Conservation (phyloP, 1,284 basidiomycete genomes). For the Marasmius sp. region DNA sequence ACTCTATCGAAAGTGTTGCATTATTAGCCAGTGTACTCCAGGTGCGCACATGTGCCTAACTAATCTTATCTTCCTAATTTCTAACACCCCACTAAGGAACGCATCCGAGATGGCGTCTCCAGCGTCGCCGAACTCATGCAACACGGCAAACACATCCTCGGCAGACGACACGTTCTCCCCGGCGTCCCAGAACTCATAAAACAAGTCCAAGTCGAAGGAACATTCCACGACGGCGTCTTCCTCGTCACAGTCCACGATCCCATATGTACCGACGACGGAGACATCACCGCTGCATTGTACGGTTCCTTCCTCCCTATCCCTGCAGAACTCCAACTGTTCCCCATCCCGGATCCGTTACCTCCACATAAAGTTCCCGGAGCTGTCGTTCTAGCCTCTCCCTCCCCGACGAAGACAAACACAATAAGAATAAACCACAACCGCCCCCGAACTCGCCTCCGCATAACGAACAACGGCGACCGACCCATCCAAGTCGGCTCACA, state of each 20-base stretch:
- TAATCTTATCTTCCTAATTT: too few relatives aligned
- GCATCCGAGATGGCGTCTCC: slow-evolving; percentile 91
- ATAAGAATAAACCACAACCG: slow-evolving; percentile 80
- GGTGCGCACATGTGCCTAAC: slow-evolving; percentile 41
- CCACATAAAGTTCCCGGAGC: slow-evolving; percentile 71
- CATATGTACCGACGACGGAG: slow-evolving; percentile 80
- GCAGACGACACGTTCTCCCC: slow-evolving; percentile 88
- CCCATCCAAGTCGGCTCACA: slow-evolving; percentile 96
- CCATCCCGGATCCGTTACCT: slow-evolving; percentile 47
- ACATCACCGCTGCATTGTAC: slow-evolving; percentile 83
- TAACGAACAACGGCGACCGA: slow-evolving; percentile 92
- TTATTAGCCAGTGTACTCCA: slow-evolving; percentile 92
- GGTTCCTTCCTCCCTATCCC: slow-evolving; percentile 92
- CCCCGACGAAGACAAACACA: slow-evolving; percentile 54
- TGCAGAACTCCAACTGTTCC: slow-evolving; percentile 62
- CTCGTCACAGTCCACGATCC: slow-evolving; percentile 95
- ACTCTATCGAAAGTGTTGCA: slow-evolving; percentile 86
- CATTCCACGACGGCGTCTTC: slow-evolving; percentile 87
- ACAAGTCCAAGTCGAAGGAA: slow-evolving; percentile 92
- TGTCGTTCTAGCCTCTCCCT: slow-evolving; percentile 59
- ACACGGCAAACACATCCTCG: slow-evolving; percentile 86
- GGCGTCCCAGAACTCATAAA: slow-evolving; percentile 68
- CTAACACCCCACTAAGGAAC: slow-evolving; percentile 45
- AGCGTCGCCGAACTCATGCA: slow-evolving; percentile 92
- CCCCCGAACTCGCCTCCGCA: slow-evolving; percentile 68